A percentile compares a stretch with the other conserved stretches of the same genome.
Evolutionary conservation across 2,329 filamentous ascomycete genomes (phyloP).

Genomic region (Escovopsis sp.): DNA sequence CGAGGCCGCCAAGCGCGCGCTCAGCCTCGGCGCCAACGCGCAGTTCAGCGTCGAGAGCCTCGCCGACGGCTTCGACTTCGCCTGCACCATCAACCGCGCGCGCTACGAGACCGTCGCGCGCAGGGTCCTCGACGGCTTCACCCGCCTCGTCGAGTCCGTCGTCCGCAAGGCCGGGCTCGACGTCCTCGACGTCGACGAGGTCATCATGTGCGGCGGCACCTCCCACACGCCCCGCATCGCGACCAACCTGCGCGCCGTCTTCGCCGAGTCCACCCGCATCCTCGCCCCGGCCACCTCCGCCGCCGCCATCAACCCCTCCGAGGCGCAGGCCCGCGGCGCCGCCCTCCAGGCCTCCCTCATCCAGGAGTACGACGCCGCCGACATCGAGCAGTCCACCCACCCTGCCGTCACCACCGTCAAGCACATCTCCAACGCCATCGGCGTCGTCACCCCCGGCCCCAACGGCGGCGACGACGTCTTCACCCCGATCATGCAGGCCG

Average conservation of each 20-base stretch:
- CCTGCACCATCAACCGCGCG: slow-evolving; percentile 79
- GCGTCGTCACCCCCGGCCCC: slow-evolving; percentile 53
- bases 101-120: slow-evolving; percentile 80
- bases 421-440: slow-evolving; percentile 77
- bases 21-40: slow-evolving; percentile 76
- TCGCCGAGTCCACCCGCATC: slow-evolving; percentile 64
- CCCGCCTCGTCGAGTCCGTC: slow-evolving; percentile 65
- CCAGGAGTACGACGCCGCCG: slow-evolving; percentile 81
- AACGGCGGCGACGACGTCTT: slow-evolving; percentile 51
- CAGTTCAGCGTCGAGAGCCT: slow-evolving; percentile 88
- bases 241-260: slow-evolving; percentile 60
- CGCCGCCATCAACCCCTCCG: slow-evolving; percentile 79
- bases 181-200: slow-evolving; percentile 83
- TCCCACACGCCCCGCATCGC: slow-evolving; percentile 91
- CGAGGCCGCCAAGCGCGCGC: slow-evolving; percentile 80
- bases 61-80: slow-evolving; percentile 78
- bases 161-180: slow-evolving; percentile 89
- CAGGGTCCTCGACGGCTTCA: slow-evolving; percentile 81
- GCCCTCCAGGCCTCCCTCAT: slow-evolving; percentile 91
- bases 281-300: slow-evolving; percentile 68
- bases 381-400: slow-evolving; percentile 93
- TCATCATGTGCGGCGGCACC: slow-evolving; percentile 82
- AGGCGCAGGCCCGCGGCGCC: slow-evolving; percentile 75
- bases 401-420: slow-evolving; percentile 87
- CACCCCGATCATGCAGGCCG: slow-evolving; percentile 63